These are phyloP conservation scores for Remersonia thermophila DNA, from an alignment of 2,329 filamentous ascomycete species.

Conservation along the genomic window DNA sequence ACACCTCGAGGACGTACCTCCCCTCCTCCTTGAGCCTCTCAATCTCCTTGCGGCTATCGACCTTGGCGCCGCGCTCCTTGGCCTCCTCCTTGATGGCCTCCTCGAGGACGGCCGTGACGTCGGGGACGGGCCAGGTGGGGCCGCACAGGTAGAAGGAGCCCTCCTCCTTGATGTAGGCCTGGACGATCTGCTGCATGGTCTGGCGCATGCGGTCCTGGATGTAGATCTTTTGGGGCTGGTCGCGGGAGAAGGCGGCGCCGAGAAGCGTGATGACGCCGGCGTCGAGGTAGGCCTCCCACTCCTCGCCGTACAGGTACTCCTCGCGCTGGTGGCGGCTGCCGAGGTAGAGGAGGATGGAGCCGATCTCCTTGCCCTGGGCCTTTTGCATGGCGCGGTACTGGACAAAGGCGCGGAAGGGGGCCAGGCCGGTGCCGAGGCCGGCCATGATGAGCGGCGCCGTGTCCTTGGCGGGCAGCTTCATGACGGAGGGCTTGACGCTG, in stretches of 20 bases:
- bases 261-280: slow-evolving; percentile 91
- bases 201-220: slow-evolving; percentile 97
- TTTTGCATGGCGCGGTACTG: slow-evolving; percentile 98
- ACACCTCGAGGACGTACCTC: slow-evolving; percentile 92
- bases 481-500: slow-evolving; percentile 94
- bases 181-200: slow-evolving; percentile 66
- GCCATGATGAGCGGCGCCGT: slow-evolving; percentile 97
- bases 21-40: slow-evolving; percentile 92
- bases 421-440: slow-evolving; percentile 91
- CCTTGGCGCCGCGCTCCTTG: slow-evolving; percentile 59
- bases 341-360: slow-evolving; percentile 87
- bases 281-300: slow-evolving; percentile 97
- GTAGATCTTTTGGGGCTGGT: slow-evolving; percentile 97
- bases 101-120: slow-evolving; percentile 86
- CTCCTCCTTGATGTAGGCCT: slow-evolving; percentile 77
- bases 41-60: slow-evolving; percentile 81
- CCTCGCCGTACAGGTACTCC: slow-evolving; percentile 97
- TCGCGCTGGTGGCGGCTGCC: slow-evolving; percentile 94
- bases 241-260: slow-evolving; percentile 86
- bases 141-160: slow-evolving; percentile 96
- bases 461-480: slow-evolving; percentile 86
- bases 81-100: slow-evolving; percentile 77
- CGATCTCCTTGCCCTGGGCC: slow-evolving; percentile 91
- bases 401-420: slow-evolving; percentile 97
- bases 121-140: slow-evolving; percentile 95